A percentile compares a stretch with the other conserved stretches of the same genome.
Evolutionary conservation across 75 land plant genomes (phyloP).

Genomic region (Pseudotsuga menziesii): DNA sequence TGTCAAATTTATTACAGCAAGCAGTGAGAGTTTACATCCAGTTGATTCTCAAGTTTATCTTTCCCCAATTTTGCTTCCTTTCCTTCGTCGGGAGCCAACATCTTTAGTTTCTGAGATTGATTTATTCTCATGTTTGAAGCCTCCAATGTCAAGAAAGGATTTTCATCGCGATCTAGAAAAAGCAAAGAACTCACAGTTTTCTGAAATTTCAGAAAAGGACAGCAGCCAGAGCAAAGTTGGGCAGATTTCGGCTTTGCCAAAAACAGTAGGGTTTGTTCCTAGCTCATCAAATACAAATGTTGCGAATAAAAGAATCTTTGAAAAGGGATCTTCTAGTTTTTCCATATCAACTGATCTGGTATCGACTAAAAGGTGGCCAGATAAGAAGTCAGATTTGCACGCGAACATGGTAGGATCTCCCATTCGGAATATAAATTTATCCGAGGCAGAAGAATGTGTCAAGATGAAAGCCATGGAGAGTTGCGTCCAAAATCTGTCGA

Average conservation of each 20-base stretch:
- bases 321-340: background rate
- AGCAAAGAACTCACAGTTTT: slow-evolving; percentile 32
- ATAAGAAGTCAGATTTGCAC: slow-evolving; percentile 17
- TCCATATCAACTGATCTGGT: slow-evolving; percentile 13
- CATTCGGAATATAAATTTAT: slow-evolving; percentile 4
- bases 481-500: slow-evolving; percentile 40
- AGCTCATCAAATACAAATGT: slow-evolving; percentile 28
- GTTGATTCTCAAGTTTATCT: slow-evolving; percentile 90
- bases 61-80: slow-evolving; percentile 75
- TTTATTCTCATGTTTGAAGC: slow-evolving; percentile 80
- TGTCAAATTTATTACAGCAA: slow-evolving; percentile 77
- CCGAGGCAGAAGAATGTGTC: slow-evolving; percentile 35
- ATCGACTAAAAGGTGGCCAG: slow-evolving; percentile 22
- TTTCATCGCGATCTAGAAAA: slow-evolving; percentile 74
- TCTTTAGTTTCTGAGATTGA: slow-evolving; percentile 69
- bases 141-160: slow-evolving; percentile 72
- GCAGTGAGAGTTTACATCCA: slow-evolving; percentile 74
- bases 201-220: slow-evolving; percentile 43
- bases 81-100: slow-evolving; percentile 83
- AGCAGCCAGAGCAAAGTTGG: slow-evolving; percentile 67
- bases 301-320: slow-evolving; percentile 12
- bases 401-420: slow-evolving; percentile 7
- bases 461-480: slow-evolving; percentile 66
- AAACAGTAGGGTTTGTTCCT: slow-evolving; percentile 5
- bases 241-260: slow-evolving; percentile 39